These are phyloP conservation scores for Rosa persica DNA, from an alignment of 306 rosid genomes.

Conservation along the genomic window DNA sequence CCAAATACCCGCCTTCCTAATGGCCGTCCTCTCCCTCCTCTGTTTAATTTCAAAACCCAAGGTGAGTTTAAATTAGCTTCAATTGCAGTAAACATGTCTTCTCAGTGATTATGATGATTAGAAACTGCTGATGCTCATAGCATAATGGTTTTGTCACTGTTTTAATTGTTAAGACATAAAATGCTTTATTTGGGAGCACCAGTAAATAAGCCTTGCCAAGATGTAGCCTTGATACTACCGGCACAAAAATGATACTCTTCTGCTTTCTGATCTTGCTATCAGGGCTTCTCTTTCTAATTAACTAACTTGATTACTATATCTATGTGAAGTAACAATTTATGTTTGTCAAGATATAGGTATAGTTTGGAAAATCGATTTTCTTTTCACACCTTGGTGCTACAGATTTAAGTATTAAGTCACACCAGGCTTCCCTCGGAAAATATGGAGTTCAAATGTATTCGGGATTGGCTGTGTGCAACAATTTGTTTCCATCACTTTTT, in stretches of 20 bases:
- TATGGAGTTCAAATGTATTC: not conserved
- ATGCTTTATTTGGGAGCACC: not conserved
- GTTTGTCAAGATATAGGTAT: not conserved
- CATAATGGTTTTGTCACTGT: not conserved
- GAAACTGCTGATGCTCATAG: not conserved
- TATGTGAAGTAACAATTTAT: not conserved
- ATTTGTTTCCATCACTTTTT: not conserved
- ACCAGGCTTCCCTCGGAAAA: not conserved
- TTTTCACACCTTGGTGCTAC: not conserved
- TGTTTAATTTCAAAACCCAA: conserved; percentile 83
- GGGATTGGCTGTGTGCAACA: not conserved
- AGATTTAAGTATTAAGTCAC: not conserved
- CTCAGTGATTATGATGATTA: not conserved
- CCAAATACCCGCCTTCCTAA: conserved; percentile 92
- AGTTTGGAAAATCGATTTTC: not conserved
- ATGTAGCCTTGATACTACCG: not conserved
- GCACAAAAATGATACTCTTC: not conserved
- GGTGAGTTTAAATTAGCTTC: conserved; percentile 45
- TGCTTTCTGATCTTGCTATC: not conserved
- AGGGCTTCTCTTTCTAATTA: not conserved
- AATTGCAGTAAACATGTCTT: not conserved
- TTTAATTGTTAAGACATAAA: not conserved
- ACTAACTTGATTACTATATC: not conserved
- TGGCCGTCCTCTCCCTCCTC: conserved; percentile 99
- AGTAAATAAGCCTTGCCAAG: not conserved